These are phyloP conservation scores for Nakaseomyces sp. DNA, from an alignment of 1,139 yeast species.

Conservation along the genomic window DNA sequence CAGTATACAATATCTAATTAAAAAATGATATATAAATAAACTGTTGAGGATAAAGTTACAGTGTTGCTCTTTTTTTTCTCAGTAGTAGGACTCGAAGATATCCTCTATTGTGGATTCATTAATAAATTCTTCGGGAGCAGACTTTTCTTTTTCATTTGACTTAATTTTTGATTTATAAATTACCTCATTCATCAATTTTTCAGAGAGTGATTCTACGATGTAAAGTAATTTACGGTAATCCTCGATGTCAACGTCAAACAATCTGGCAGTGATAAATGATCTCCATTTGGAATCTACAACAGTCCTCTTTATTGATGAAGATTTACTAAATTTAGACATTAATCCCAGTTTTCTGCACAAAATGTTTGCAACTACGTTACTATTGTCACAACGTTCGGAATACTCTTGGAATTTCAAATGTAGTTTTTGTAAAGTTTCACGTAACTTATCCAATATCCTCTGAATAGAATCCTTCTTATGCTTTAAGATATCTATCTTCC, in stretches of 20 bases:
- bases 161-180: background rate
- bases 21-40: background rate
- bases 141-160: background rate
- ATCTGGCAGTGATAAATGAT: background rate
- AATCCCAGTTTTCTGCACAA: background rate
- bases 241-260: slow-evolving; percentile 1
- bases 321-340: background rate
- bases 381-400: background rate
- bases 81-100: background rate
- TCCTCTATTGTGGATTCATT: background rate
- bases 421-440: background rate
- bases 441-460: background rate
- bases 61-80: background rate
- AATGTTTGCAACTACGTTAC: background rate
- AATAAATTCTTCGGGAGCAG: background rate
- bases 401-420: background rate
- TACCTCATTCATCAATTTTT: slow-evolving; percentile 1
- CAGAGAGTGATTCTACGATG: background rate
- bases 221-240: background rate
- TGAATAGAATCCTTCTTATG: background rate
- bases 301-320: background rate
- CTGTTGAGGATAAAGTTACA: too few species aligned
- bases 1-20: too few species aligned
- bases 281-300: background rate
- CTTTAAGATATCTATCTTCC: background rate